Base-by-base conservation (phyloP, 352 stramenopile genomes). In the Phytophthora citrophthora region DNA sequence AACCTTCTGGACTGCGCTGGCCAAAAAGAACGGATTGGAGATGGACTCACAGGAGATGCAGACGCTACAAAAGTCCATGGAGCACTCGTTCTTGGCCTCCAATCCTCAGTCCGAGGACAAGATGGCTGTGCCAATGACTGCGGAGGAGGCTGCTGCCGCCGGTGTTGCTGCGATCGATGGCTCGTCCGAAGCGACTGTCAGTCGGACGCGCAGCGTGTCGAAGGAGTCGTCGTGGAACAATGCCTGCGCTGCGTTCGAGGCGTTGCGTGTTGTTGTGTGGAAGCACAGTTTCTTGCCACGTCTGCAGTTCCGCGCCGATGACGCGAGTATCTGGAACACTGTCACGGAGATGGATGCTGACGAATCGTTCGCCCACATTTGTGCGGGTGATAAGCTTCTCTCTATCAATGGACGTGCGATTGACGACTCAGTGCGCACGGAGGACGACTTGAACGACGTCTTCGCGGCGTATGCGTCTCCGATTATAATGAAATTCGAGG, bases 211-310 rank as follows among this genome's bases (percentile, higher is more conserved):
- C 27, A 88, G 76, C 16, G 68, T 71, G 40, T 89, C 84, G 29
- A 93, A 93, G 70, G 85, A 91, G 34, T 90, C 83, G 15, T 82
- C 85, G 3, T 95, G 87, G 87, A 95, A 95, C 71, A 95, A 94
- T 41, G 72, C 83, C 5, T 95, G 87, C 43, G 49, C 61, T 26
- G 78, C 74, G 13, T 95, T 95, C 46, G 76, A 91, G 8, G 82
- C 81, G 18, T 61, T 95, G 31, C 85, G 86, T 31, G 78, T 95
- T 31, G 87, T 95, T 5, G 85, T 95, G 49, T 95, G 87, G 87
- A 95, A 95, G 62, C 87, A 94, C 70, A 93, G 85, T 61, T 95
- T 93, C 53, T 68, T 93, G 53, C 87, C 87, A 10, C 72, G 76
- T 16, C 74, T 95, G 53, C 72, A 77, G 43, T 93, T 91, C 39